Conservation (phyloP, 768 basidiomycete genomes). For the Sarcodon aspratus region DNA sequence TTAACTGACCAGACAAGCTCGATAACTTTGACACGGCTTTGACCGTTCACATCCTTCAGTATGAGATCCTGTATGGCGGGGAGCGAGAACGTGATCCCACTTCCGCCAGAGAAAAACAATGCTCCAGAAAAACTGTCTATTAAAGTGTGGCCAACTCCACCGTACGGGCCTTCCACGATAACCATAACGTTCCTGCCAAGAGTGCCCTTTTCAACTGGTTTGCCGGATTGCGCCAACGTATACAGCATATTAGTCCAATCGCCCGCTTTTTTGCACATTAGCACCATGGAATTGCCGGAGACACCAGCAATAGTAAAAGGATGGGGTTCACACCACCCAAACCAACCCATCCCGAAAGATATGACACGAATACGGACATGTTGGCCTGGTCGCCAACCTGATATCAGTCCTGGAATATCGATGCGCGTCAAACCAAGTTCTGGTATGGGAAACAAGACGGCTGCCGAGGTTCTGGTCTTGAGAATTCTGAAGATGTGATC, state of each 20-base stretch:
- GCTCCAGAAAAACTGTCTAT: constrained; percentile 56
- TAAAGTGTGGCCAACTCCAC: constrained; percentile 48
- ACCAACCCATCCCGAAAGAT: constrained; percentile 39
- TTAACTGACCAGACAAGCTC: constrained; percentile 60
- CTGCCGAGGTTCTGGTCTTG: constrained; percentile 53
- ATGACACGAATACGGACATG: constrained; percentile 67
- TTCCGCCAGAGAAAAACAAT: constrained; percentile 65
- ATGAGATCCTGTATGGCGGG: constrained; percentile 56
- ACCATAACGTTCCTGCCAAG: constrained; percentile 31
- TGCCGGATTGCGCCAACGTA: constrained; percentile 29
- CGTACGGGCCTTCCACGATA: constrained; percentile 58
- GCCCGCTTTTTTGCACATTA: constrained; percentile 58
- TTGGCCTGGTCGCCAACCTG: constrained; percentile 82
- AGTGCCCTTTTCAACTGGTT: constrained; percentile 7
- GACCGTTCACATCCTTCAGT: constrained; percentile 32
- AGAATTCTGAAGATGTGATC: constrained; percentile 48
- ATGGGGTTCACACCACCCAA: constrained; percentile 53
- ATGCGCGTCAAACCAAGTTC: constrained; percentile 53
- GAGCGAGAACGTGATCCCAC: constrained; percentile 65
- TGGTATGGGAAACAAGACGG: constrained; percentile 48
- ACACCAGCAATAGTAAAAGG: constrained; percentile 77
- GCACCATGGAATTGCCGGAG: constrained; percentile 39
- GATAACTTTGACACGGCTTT: constrained; percentile 42
- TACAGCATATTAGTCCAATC: constrained; percentile 52
- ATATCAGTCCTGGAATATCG: constrained; percentile 44